Percentiles rank a stretch among this genome's conserved stretches.
Conservation (phyloP, 2,329 filamentous ascomycete species). For the Madurella mycetomatis region DNA sequence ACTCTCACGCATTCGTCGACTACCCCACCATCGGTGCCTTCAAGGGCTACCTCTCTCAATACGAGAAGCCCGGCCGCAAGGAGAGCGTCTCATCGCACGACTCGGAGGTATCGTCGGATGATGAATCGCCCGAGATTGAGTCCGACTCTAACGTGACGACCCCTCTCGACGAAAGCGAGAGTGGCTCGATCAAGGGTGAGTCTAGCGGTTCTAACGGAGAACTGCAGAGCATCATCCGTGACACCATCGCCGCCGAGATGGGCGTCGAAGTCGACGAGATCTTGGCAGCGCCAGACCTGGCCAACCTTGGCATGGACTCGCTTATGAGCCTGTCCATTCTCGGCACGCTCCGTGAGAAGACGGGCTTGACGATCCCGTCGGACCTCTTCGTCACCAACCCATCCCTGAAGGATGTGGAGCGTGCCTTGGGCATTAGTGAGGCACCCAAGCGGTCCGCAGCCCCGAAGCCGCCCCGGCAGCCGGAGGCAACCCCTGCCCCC, state of each 20-base stretch:
- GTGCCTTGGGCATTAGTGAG: slow-evolving; percentile 52
- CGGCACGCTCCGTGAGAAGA: slow-evolving; percentile 51
- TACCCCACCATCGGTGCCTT: slow-evolving; percentile 51
- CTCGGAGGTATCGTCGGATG: slow-evolving; percentile 38
- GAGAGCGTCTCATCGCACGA: slow-evolving; percentile 28
- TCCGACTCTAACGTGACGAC: slow-evolving; percentile 51
- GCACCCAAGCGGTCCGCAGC: slow-evolving; percentile 24
- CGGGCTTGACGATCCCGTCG: slow-evolving; percentile 49
- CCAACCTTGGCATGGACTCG: slow-evolving; percentile 56
- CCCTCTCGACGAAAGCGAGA: slow-evolving; percentile 48
- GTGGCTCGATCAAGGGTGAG: slow-evolving; percentile 39
- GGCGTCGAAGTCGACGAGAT: slow-evolving; percentile 64
- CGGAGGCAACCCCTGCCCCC: slow-evolving; percentile 13
- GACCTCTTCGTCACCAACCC: slow-evolving; percentile 59
- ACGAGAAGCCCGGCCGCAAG: slow-evolving; percentile 31
- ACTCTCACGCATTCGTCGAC: slow-evolving; percentile 51
- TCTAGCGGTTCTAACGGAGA: slow-evolving; percentile 38
- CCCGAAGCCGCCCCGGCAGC: slow-evolving; percentile 25
- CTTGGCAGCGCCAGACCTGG: slow-evolving; percentile 48
- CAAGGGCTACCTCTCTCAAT: slow-evolving; percentile 41
- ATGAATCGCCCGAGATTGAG: slow-evolving; percentile 42
- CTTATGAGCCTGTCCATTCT: slow-evolving; percentile 54
- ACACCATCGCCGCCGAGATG: slow-evolving; percentile 67
- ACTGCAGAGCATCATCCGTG: slow-evolving; percentile 52
- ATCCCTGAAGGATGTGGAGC: slow-evolving; percentile 62